Base-by-base conservation (phyloP, 345 rosid genomes). In the Eucalyptus melliodora region DNA sequence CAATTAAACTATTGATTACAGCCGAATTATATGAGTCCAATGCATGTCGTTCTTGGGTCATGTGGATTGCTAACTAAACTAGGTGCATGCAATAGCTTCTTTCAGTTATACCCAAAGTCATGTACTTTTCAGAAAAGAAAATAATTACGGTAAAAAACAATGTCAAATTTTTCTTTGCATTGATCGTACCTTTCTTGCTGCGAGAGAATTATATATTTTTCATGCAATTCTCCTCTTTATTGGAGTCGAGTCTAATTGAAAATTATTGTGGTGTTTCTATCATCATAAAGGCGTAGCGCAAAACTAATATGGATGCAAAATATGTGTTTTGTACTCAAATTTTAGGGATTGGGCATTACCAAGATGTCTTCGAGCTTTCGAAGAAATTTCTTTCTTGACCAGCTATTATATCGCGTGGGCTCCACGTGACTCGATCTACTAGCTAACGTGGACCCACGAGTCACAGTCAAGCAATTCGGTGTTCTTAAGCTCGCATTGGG, bases 151-250 rank as follows among this genome's bases (percentile, higher is more conserved):
- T 6, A 51, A 16, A 51, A 51, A 16, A 6, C 1, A 51, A 51
- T 6, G 8, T 16, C 0, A 3, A 51, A 1, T 6, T 50, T 50
- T 50, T 50, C 21, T 50, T 51, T 0, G 1, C 23, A 51, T 51
- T 51, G 23, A 17, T 51, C 0, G 0, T 51, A 51, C 23, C 1
- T 51, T 51, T 51, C 1, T 51, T 17, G 9, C 0, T 1, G 2
- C 3, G 9, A 17, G 55, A 51, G 1, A 51, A 51, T 51, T 51
- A 17, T 51, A 21, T 59, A 59, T 59, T 59, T 26, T 59, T 60
- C 69, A 6, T 27, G 31, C 31, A 27, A 12, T 27, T 13, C 9
- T 60, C 31, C 31, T 26, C 31, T 4, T 27, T 27, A 27, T 6
- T 60, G 16, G 15, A 30, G 69, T 60, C 0, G 0, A 5, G 16